A percentile compares a stretch with the other conserved stretches of the same genome.
These are phyloP conservation scores for Scutellaria baicalensis DNA, from an alignment of 257 asterid genomes.

Conservation along the genomic window DNA sequence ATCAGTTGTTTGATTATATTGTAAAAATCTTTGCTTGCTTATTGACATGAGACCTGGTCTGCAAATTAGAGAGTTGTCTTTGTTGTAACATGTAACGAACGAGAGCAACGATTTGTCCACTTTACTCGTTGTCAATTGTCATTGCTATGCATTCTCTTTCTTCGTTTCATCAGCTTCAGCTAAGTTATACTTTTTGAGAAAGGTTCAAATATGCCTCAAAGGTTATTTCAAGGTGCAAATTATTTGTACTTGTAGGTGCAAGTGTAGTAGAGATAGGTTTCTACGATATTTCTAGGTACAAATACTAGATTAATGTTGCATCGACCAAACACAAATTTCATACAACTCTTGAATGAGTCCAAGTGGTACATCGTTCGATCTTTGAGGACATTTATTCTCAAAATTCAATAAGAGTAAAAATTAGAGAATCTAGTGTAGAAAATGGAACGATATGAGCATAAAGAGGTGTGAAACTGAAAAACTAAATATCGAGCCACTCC, in stretches of 20 bases:
- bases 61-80: constrained; percentile 15
- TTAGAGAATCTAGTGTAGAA: background rate
- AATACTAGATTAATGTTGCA: background rate
- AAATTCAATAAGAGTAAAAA: too few species aligned
- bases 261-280: background rate
- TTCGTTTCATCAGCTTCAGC: background rate
- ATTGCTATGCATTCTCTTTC: background rate
- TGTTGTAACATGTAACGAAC: constrained; percentile 26
- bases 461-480: too few species aligned
- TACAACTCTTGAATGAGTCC: too few species aligned
- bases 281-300: background rate
- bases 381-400: background rate
- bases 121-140: background rate
- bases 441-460: background rate
- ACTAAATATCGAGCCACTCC: constrained; percentile 39
- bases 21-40: constrained; percentile 27
- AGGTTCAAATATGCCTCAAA: background rate
- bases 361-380: too few species aligned
- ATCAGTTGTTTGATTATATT: constrained; percentile 34
- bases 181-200: background rate
- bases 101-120: constrained; percentile 8
- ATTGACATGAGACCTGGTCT: constrained; percentile 15
- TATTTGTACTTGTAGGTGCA: too few species aligned
- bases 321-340: background rate
- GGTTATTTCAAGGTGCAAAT: background rate